Evolutionary conservation across 1,139 yeast genomes (phyloP).

Genomic region (Yamadazyma oceani): DNA sequence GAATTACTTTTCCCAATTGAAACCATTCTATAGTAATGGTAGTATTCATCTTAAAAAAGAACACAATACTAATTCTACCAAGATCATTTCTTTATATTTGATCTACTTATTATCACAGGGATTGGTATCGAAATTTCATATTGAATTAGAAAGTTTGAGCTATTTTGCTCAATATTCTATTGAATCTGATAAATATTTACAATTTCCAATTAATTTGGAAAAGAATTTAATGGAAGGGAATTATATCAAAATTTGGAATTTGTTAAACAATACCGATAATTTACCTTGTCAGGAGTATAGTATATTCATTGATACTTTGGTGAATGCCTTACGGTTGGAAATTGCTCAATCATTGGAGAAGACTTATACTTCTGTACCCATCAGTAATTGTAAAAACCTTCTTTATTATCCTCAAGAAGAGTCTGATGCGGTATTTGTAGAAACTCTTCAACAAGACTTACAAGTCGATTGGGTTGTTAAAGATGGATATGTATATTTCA

Average conservation of each 20-base stretch:
- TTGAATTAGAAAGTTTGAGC: slow-evolving; percentile 76
- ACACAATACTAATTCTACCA: slow-evolving; percentile 54
- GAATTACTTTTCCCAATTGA: slow-evolving; percentile 71
- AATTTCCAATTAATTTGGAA: slow-evolving; percentile 86
- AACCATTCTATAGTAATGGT: slow-evolving; percentile 63
- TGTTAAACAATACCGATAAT: slow-evolving; percentile 55
- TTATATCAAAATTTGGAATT: slow-evolving; percentile 87
- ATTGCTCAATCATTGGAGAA: slow-evolving; percentile 85
- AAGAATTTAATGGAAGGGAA: slow-evolving; percentile 96
- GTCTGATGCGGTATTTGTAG: slow-evolving; percentile 58
- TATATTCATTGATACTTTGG: slow-evolving; percentile 62
- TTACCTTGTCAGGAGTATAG: slow-evolving; percentile 59
- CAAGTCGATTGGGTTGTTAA: slow-evolving; percentile 61
- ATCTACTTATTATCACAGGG: slow-evolving; percentile 78
- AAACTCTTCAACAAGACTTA: slow-evolving; percentile 53
- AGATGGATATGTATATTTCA: slow-evolving; percentile 61
- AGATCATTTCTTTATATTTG: slow-evolving; percentile 74
- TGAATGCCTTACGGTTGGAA: slow-evolving; percentile 77
- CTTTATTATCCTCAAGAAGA: slow-evolving; percentile 69
- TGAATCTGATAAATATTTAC: slow-evolving; percentile 54
- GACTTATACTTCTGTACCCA: slow-evolving; percentile 74
- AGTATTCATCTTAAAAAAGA: slow-evolving; percentile 58
- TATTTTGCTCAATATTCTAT: slow-evolving; percentile 48
- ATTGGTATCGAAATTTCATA: slow-evolving; percentile 83
- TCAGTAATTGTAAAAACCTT: slow-evolving; percentile 79